Evolutionary conservation across 2,329 filamentous ascomycete species (phyloP).

Genomic region (Blumeria hordei): DNA sequence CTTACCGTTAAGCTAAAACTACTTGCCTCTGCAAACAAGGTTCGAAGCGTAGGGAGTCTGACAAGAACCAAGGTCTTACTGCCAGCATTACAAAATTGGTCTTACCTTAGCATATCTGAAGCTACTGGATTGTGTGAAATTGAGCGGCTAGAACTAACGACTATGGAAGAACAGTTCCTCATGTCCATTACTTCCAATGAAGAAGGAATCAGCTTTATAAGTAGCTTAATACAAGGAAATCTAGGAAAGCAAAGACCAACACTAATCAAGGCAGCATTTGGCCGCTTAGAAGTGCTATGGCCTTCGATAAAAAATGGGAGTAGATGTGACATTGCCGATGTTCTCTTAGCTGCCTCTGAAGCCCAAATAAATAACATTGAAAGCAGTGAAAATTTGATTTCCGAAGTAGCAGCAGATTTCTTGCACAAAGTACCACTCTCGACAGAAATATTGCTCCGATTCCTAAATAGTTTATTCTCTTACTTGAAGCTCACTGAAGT

Average conservation of each 20-base stretch:
- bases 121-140: slow-evolving; percentile 23
- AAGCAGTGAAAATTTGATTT: slow-evolving; percentile 16
- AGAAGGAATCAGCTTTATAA: slow-evolving; percentile 29
- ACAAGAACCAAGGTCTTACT: slow-evolving; percentile 53
- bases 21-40: slow-evolving; percentile 44
- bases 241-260: slow-evolving; percentile 20
- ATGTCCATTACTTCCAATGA: slow-evolving; percentile 26
- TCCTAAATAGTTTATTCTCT: slow-evolving; percentile 51
- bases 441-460: slow-evolving; percentile 43
- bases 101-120: slow-evolving; percentile 25
- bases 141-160: slow-evolving; percentile 22
- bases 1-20: slow-evolving; percentile 45
- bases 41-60: slow-evolving; percentile 41
- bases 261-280: slow-evolving; percentile 42
- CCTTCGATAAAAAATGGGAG: slow-evolving; percentile 38
- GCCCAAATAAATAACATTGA: slow-evolving; percentile 13
- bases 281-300: slow-evolving; percentile 50
- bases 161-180: slow-evolving; percentile 28
- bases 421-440: slow-evolving; percentile 51
- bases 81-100: slow-evolving; percentile 51
- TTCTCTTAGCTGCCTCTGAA: slow-evolving; percentile 37
- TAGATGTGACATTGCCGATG: slow-evolving; percentile 33
- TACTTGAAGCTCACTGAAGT: slow-evolving; percentile 49
- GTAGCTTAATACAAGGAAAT: slow-evolving; percentile 23
- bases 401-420: slow-evolving; percentile 43